Conservation (phyloP, 1,284 basidiomycete species). For the Leccinum fallax region DNA sequence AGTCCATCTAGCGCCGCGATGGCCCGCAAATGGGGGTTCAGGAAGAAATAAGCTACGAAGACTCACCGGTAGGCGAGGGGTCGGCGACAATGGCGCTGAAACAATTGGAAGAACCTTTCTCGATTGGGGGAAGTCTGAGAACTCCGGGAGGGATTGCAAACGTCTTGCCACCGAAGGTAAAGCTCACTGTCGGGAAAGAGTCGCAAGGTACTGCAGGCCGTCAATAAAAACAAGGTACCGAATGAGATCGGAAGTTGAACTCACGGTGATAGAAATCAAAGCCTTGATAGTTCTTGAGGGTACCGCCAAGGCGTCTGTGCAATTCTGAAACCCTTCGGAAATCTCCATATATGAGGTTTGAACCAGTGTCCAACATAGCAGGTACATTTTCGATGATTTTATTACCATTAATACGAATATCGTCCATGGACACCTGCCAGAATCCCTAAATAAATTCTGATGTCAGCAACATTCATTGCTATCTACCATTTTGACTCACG, state of each 20-base stretch:
- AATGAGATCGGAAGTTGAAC: not conserved
- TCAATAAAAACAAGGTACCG: not conserved
- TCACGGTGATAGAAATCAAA: not conserved
- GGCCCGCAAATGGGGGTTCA: too few species aligned
- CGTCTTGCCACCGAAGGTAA: not conserved
- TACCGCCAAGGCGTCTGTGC: not conserved
- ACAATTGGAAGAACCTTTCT: not conserved
- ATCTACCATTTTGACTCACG: not conserved
- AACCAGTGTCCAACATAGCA: not conserved
- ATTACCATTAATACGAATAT: not conserved
- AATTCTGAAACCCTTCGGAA: not conserved
- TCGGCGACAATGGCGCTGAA: not conserved
- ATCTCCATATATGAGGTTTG: not conserved
- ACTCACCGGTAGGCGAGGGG: not conserved
- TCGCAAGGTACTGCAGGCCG: not conserved
- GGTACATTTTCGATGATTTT: not conserved
- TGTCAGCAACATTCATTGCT: not conserved
- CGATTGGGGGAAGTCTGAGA: too few species aligned
- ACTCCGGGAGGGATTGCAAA: not conserved
- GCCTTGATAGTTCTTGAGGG: not conserved
- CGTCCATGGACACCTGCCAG: not conserved
- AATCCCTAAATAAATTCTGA: not conserved
- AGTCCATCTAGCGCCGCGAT: not conserved
- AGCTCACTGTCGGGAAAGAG: not conserved
- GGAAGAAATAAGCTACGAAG: not conserved